phyloP scores from a whole-genome alignment of 768 basidiomycete genomes.

The Cytidiella melzeri region DNA sequence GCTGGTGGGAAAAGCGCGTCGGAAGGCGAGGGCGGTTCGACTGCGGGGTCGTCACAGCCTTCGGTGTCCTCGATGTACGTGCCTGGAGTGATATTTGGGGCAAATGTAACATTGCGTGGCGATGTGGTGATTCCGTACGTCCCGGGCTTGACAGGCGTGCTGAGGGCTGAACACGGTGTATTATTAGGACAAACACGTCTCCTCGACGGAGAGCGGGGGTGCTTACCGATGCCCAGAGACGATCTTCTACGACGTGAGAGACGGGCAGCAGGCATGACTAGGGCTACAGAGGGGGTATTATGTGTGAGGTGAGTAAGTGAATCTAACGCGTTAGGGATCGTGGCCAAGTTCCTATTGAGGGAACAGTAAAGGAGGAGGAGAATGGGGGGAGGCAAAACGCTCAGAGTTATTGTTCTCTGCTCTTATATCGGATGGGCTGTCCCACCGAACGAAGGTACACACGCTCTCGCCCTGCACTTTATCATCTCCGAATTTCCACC shows the following conservation, averaged over 20 bases:
- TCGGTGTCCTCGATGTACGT: conserved; percentile 36
- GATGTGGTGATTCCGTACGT: conserved; percentile 42
- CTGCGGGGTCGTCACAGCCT: conserved; percentile 26
- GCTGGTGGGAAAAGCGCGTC: conserved; percentile 52
- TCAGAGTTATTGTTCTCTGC: conserved; percentile 6
- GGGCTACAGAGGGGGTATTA: conserved; percentile 12
- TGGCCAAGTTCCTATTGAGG: conserved; percentile 11
- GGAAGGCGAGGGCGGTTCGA: conserved; percentile 26
- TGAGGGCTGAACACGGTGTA: conserved; percentile 18
- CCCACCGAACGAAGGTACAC: neutral
- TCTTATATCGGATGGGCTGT: conserved; percentile 2
- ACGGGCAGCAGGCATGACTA: conserved; percentile 32
- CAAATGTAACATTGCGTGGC: conserved; percentile 48
- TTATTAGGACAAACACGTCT: neutral
- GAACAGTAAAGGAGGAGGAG: conserved; percentile 9
- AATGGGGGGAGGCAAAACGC: conserved; percentile 4
- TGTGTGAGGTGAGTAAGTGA: conserved; percentile 8
- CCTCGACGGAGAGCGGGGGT: neutral
- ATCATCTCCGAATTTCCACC: conserved; percentile 11
- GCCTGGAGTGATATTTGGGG: conserved; percentile 53
- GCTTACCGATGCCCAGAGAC: conserved; percentile 31
- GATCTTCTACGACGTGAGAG: conserved; percentile 35
- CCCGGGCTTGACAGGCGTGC: conserved; percentile 44
- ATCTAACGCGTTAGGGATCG: neutral
- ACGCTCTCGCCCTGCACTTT: conserved; percentile 5